Evolutionary conservation across 495 filamentous ascomycete species (phyloP), one percentile per base, ranked within the genome.

Genomic region (Lophium mytilinum): DNA sequence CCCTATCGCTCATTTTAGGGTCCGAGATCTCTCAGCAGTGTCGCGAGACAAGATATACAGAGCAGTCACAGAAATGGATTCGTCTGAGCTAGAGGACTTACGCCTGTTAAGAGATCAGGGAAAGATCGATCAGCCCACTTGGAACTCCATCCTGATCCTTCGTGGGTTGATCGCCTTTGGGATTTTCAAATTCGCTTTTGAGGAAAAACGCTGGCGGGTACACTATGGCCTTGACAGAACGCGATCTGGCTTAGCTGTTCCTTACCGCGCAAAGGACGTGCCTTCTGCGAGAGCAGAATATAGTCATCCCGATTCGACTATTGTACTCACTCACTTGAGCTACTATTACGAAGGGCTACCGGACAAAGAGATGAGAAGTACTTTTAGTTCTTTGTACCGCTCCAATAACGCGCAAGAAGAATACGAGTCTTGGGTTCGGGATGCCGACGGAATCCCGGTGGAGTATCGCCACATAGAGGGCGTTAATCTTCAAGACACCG

Each of bases 301-400:
- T 66, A 83, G 84, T 36, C 85, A 91, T 59, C 85, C 86, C 0
- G 86, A 91, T 64, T 80, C 83, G 0, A 73, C 77, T 30, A 83
- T 90, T 18, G 54, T 82, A 4, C 63, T 91, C 12, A 89, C 87
- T 0, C 84, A 72, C 18, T 66, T 89, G 3, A 79, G 74, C 37
- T 89, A 87, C 64, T 89, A 90, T 60, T 86, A 88, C 52, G 68
- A 69, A 0, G 85, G 86, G 3, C 74, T 91, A 0, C 60, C 40
- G 0, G 66, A 80, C 40, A 68, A 75, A 0, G 76, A 89, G 5
- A 64, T 89, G 0, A 70, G 68, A 8, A 49, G 64, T 4, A 68
- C 73, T 1, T 76, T 89, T 5, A 61, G 67, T 3, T 71, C 74
- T 40, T 72, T 90, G 0, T 41, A 73, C 1, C 71, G 72, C 37